Conservation (phyloP, 2,329 filamentous ascomycete genomes). For the Arthrobotrys pseudoclavata region DNA sequence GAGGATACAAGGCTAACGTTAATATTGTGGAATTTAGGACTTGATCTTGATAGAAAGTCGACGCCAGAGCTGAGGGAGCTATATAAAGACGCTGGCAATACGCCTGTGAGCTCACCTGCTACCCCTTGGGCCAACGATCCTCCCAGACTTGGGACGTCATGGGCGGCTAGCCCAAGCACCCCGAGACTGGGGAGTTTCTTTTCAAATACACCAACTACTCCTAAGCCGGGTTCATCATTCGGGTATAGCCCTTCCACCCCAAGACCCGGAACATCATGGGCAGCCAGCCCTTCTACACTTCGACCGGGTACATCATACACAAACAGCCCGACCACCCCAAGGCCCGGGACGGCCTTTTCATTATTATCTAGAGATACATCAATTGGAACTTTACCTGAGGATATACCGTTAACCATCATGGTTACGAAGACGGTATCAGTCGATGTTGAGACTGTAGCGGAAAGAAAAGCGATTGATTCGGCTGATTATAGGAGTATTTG, state of each 20-base stretch:
- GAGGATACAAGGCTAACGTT: conserved; percentile 16
- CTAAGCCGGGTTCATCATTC: neutral
- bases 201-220: conserved; percentile 18
- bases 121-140: neutral
- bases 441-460: conserved; percentile 24
- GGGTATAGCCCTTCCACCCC: conserved; percentile 3
- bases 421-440: conserved; percentile 49
- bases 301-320: conserved; percentile 2
- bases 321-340: conserved; percentile 12
- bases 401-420: conserved; percentile 33
- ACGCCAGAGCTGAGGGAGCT: conserved; percentile 15
- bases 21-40: conserved; percentile 1
- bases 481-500: conserved; percentile 36
- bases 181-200: conserved; percentile 6
- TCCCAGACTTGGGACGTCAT: neutral
- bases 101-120: neutral
- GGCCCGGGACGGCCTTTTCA: conserved; percentile 25
- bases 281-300: neutral
- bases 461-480: conserved; percentile 19
- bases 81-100: conserved; percentile 8
- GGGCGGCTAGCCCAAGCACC: conserved; percentile 5
- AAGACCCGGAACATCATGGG: neutral
- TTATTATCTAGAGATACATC: conserved; percentile 21
- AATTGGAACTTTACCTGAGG: conserved; percentile 26
- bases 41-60: conserved; percentile 25